Percentiles rank a stretch among this genome's conserved stretches.
Conservation (phyloP, 257 asterid species). For the Capsicum chinense region DNA sequence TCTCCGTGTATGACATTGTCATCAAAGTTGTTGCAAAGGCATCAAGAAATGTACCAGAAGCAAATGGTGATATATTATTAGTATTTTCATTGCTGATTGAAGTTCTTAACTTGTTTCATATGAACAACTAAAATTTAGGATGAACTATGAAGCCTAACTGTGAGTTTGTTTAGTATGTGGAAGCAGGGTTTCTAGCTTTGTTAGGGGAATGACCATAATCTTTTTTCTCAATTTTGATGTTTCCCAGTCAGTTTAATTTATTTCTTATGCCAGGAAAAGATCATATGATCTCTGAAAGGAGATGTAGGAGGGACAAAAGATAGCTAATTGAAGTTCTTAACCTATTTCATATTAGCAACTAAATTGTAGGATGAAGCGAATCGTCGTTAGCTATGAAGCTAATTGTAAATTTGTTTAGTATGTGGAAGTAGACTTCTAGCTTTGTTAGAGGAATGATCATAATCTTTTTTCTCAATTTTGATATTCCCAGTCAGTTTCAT, state of each 20-base stretch:
- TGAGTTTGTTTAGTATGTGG: neutral
- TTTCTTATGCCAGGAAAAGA: neutral
- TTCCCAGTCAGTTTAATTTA: neutral
- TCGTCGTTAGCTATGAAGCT: no score
- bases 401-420: no score
- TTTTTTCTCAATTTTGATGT: neutral
- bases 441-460: neutral
- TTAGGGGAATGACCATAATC: slow-evolving; percentile 3
- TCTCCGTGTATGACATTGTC: slow-evolving; percentile 94
- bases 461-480: neutral
- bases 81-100: neutral
- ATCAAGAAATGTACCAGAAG: slow-evolving; percentile 87
- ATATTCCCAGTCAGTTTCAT: neutral
- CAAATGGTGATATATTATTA: slow-evolving; percentile 68
- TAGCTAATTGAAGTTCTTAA: neutral
- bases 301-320: slow-evolving; percentile 14
- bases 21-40: slow-evolving; percentile 92
- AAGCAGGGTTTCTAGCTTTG: slow-evolving; percentile 22
- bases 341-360: no score
- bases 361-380: no score
- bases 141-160: neutral
- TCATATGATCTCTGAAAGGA: slow-evolving; percentile 2
- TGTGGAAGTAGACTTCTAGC: no score
- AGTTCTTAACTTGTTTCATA: slow-evolving; percentile 15
- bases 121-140: slow-evolving; percentile 10